These are phyloP conservation scores for Leishmania martiniquensis DNA, from an alignment of 208 protist species.

Conservation along the genomic window DNA sequence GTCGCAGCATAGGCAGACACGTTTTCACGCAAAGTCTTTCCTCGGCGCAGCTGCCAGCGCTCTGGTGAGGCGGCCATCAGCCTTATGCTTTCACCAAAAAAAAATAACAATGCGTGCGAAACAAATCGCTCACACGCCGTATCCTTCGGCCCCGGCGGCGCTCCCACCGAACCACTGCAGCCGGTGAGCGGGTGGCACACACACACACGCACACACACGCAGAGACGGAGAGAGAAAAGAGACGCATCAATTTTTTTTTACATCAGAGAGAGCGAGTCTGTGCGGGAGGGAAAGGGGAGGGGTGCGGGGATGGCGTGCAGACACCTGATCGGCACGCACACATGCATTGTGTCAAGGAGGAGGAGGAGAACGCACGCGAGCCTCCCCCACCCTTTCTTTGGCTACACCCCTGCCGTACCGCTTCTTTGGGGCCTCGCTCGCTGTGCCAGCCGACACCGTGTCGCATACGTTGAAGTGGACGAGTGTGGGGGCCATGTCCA, in stretches of 20 bases:
- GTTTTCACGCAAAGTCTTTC: neutral
- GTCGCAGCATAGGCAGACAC: neutral
- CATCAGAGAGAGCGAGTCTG: too few relatives aligned
- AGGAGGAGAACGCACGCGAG: neutral
- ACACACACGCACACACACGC: too few relatives aligned
- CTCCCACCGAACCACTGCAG: neutral
- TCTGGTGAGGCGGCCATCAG: neutral
- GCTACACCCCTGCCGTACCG: constrained; percentile 14
- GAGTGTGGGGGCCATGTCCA: constrained; percentile 52
- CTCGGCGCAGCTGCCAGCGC: neutral
- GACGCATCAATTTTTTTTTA: too few relatives aligned
- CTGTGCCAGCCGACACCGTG: constrained; percentile 40
- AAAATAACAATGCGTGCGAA: neutral
- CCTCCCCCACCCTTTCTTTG: neutral
- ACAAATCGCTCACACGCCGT: neutral
- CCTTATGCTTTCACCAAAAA: neutral
- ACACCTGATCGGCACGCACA: neutral
- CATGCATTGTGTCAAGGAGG: neutral
- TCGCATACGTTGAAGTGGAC: constrained; percentile 71
- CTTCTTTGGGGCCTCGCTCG: constrained; percentile 22
- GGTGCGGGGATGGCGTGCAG: too few relatives aligned
- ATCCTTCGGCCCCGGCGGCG: neutral
- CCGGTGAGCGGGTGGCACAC: neutral
- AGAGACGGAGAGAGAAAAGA: too few relatives aligned
- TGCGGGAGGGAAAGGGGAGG: too few relatives aligned